phyloP scores from a whole-genome alignment of 2,329 filamentous ascomycete species.

The Penicillium sp. region DNA sequence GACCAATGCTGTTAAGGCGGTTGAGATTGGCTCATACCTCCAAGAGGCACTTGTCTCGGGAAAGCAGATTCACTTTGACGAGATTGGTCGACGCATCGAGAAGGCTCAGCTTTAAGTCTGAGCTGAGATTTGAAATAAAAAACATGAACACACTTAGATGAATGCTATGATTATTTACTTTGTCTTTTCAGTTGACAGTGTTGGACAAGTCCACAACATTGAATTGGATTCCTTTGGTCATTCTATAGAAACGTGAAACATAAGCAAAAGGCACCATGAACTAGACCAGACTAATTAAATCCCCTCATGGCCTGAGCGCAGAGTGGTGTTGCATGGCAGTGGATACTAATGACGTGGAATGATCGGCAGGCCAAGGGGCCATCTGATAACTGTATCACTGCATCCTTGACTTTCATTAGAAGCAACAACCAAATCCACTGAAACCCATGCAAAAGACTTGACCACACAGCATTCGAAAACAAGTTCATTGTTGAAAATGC shows the following conservation, averaged over 20 bases:
- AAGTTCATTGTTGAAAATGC: slow-evolving; percentile 4
- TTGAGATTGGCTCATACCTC: slow-evolving; percentile 60
- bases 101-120: slow-evolving; percentile 24
- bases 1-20: slow-evolving; percentile 56
- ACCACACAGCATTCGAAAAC: neutral
- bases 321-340: neutral
- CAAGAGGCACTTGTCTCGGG: slow-evolving; percentile 58
- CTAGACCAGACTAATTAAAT: no score
- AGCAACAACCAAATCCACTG: neutral
- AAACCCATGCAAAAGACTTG: neutral
- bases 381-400: neutral
- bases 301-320: neutral
- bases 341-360: slow-evolving; percentile 1
- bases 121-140: neutral
- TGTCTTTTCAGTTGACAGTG: no score
- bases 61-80: slow-evolving; percentile 59
- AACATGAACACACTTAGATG: neutral
- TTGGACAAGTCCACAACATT: no score
- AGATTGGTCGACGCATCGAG: slow-evolving; percentile 52
- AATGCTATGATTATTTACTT: neutral
- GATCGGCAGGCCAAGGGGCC: neutral
- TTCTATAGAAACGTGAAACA: no score
- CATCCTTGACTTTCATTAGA: neutral
- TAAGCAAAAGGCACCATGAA: no score
- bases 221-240: no score